A percentile compares a stretch with the other conserved stretches of the same genome.
phyloP scores from a whole-genome alignment of 495 filamentous ascomycete genomes.

The Parathielavia appendiculata region DNA sequence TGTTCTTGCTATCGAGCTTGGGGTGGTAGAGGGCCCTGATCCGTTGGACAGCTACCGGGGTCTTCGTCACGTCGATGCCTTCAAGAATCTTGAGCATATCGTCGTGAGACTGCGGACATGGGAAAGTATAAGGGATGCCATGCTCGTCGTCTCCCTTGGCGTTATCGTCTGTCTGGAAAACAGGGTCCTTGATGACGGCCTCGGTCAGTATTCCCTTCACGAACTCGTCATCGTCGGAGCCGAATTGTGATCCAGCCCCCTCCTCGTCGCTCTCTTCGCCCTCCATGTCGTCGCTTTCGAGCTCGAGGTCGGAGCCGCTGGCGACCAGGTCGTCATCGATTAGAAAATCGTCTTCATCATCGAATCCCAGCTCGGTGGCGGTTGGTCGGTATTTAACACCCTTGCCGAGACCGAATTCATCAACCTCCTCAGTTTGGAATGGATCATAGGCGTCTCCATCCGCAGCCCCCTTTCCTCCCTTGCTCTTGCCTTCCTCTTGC shows the following conservation, averaged over 20 bases:
- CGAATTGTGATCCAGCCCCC: slow-evolving; percentile 26
- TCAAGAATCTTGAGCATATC: slow-evolving; percentile 64
- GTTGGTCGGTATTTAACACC: slow-evolving; percentile 47
- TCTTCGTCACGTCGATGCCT: slow-evolving; percentile 52
- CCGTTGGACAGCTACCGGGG: slow-evolving; percentile 76
- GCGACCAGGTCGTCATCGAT: slow-evolving; percentile 83
- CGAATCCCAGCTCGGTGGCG: slow-evolving; percentile 53
- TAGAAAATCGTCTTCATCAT: slow-evolving; percentile 89
- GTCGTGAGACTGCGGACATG: slow-evolving; percentile 71
- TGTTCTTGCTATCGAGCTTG: slow-evolving; percentile 79
- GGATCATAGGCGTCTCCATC: slow-evolving; percentile 21
- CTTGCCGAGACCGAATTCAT: slow-evolving; percentile 51
- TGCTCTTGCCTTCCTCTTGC: slow-evolving; percentile 36
- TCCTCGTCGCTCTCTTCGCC: slow-evolving; percentile 49
- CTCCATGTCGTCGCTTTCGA: slow-evolving; percentile 49
- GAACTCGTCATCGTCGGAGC: slow-evolving; percentile 57
- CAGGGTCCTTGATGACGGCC: slow-evolving; percentile 43
- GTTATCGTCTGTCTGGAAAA: slow-evolving; percentile 35
- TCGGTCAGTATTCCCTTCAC: slow-evolving; percentile 56
- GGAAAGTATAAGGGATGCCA: slow-evolving; percentile 72
- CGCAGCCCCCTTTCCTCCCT: slow-evolving; percentile 38
- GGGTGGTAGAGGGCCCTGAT: slow-evolving; percentile 86
- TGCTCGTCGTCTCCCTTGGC: slow-evolving; percentile 37
- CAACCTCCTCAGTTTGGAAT: slow-evolving; percentile 43
- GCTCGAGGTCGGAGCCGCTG: slow-evolving; percentile 58